phyloP scores from a whole-genome alignment of 331 rosid genomes.

The Prunus yedoensis region DNA sequence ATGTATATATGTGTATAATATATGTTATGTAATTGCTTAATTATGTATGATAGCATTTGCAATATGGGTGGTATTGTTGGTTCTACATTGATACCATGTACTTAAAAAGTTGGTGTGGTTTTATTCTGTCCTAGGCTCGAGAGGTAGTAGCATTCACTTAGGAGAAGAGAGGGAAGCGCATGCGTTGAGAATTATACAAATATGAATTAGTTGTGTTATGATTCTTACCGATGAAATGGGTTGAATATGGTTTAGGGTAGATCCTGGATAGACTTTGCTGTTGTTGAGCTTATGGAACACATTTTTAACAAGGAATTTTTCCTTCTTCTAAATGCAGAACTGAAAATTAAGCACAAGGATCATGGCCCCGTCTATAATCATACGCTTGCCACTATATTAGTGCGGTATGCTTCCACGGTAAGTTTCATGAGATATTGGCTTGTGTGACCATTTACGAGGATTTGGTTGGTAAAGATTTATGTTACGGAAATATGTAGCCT shows the following conservation, averaged over 20 bases:
- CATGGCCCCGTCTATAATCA: conserved; percentile 50
- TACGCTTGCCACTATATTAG: conserved; percentile 71
- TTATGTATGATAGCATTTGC: not conserved
- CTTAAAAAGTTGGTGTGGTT: not conserved
- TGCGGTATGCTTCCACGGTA: conserved; percentile 91
- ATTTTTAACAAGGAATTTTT: conserved; percentile 7
- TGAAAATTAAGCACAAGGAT: conserved; percentile 37
- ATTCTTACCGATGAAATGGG: not conserved
- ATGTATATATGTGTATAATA: no score
- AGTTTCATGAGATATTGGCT: conserved; percentile 22
- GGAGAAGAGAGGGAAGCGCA: not conserved
- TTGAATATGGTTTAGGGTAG: not conserved
- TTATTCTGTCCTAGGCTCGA: not conserved
- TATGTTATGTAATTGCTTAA: not conserved
- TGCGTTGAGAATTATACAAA: not conserved
- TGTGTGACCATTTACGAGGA: conserved; percentile 1
- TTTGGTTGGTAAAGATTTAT: not conserved
- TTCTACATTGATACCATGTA: not conserved
- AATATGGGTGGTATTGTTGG: not conserved
- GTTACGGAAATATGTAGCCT: not conserved
- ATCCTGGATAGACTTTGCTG: not conserved
- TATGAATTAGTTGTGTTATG: not conserved
- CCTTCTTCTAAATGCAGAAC: conserved; percentile 48
- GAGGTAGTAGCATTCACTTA: not conserved
- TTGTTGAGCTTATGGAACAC: conserved; percentile 1